A percentile compares a stretch with the other conserved stretches of the same genome.
Evolutionary conservation across 495 filamentous ascomycete genomes (phyloP).

Genomic region (Aspergillus kassunensis): DNA sequence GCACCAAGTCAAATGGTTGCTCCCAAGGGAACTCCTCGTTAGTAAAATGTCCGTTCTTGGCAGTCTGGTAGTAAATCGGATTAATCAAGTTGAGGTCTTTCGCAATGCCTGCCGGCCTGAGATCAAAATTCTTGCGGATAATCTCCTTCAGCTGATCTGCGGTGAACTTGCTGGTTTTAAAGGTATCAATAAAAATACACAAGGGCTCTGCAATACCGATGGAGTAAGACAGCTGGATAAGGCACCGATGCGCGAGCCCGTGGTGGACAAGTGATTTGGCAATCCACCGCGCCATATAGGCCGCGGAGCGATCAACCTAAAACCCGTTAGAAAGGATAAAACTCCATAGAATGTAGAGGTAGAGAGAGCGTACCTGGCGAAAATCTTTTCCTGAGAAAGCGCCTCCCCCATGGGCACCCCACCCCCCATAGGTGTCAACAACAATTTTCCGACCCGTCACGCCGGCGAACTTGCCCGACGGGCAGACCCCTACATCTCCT

Average conservation of each 20-base stretch:
- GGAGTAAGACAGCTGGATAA: constrained; percentile 97
- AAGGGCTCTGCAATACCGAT: constrained; percentile 97
- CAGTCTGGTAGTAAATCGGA: constrained; percentile 95
- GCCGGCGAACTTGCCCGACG: constrained; percentile 96
- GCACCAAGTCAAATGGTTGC: constrained; percentile 53
- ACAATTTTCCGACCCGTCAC: constrained; percentile 99
- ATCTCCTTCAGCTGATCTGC: constrained; percentile 91
- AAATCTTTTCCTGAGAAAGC: constrained; percentile 99
- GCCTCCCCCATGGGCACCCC: constrained; percentile 98
- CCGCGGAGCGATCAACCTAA: constrained; percentile 96
- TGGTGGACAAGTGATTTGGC: constrained; percentile 93
- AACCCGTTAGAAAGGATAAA: constrained; percentile 48
- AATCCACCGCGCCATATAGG: constrained; percentile 95
- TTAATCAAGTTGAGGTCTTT: constrained; percentile 90
- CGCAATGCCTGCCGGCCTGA: constrained; percentile 95
- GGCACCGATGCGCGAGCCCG: constrained; percentile 78
- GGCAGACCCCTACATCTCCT: constrained; percentile 96
- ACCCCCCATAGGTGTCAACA: constrained; percentile 98
- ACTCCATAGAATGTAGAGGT: too few species aligned
- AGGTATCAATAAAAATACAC: constrained; percentile 66
- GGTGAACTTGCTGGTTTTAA: constrained; percentile 63
- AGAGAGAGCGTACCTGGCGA: too few species aligned
- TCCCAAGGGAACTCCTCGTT: constrained; percentile 97
- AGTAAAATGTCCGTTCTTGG: constrained; percentile 99
- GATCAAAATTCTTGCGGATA: constrained; percentile 90